A percentile compares a stretch with the other conserved stretches of the same genome.
Evolutionary conservation across 164 flowering plant genomes (phyloP).

Genomic region (Magnolia kwangsiensis): DNA sequence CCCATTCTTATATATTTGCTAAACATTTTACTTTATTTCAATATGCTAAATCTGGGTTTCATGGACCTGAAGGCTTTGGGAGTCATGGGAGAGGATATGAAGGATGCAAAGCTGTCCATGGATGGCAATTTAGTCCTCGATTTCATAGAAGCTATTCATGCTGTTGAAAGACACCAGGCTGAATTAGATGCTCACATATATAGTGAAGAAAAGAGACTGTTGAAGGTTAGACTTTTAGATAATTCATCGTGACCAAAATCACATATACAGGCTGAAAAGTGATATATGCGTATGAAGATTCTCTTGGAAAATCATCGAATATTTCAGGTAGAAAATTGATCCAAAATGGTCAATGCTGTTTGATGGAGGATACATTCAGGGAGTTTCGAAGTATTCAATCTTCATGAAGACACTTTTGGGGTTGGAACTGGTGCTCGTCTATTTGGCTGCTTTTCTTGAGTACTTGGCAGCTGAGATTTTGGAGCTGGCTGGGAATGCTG

Average conservation of each 20-base stretch:
- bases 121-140: conserved; percentile 84
- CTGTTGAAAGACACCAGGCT: conserved; percentile 85
- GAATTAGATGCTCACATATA: conserved; percentile 71
- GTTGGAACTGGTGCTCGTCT: too few relatives aligned
- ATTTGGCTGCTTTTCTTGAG: too few relatives aligned
- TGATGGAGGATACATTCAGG: too few relatives aligned
- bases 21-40: background rate
- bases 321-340: too few relatives aligned
- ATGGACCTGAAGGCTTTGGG: conserved; percentile 31
- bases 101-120: conserved; percentile 43
- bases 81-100: conserved; percentile 28
- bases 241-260: background rate
- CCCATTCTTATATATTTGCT: background rate
- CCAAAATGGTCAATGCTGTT: too few relatives aligned
- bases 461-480: too few relatives aligned
- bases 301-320: too few relatives aligned
- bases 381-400: too few relatives aligned
- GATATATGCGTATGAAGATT: too few relatives aligned
- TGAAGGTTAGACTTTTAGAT: conserved; percentile 56
- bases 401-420: too few relatives aligned
- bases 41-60: background rate
- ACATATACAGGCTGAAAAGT: too few relatives aligned
- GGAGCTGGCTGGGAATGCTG: too few relatives aligned
- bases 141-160: conserved; percentile 87
- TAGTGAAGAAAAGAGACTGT: conserved; percentile 61